phyloP scores from a whole-genome alignment of 2,329 filamentous ascomycete species.

The Neobulgaria alba region DNA sequence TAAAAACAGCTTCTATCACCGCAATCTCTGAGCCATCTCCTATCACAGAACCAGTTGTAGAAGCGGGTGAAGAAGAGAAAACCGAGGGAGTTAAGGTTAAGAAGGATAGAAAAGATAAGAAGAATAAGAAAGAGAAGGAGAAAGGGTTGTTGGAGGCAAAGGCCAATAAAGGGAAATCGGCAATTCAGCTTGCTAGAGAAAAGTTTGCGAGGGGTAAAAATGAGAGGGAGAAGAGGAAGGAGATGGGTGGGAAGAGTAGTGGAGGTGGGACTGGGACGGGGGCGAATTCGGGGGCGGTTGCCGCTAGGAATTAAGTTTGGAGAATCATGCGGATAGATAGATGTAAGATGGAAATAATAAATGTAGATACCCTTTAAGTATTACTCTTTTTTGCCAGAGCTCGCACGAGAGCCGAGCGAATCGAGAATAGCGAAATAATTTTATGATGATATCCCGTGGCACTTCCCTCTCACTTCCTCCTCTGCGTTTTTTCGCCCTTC shows the following conservation, averaged over 20 bases:
- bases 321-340: too few species aligned
- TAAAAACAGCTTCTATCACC: slow-evolving; percentile 32
- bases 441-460: too few species aligned
- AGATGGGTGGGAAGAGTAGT: background rate
- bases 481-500: too few species aligned
- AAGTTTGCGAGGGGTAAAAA: slow-evolving; percentile 25
- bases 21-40: background rate
- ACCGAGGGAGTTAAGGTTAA: slow-evolving; percentile 1
- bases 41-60: background rate
- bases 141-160: background rate
- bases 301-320: too few species aligned
- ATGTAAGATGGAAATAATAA: too few species aligned
- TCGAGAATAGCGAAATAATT: too few species aligned
- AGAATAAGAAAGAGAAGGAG: slow-evolving; percentile 9
- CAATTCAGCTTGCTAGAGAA: slow-evolving; percentile 26
- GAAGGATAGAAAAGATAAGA: slow-evolving; percentile 5
- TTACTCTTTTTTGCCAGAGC: too few species aligned
- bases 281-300: slow-evolving; percentile 1
- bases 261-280: background rate
- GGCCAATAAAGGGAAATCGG: slow-evolving; percentile 15
- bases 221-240: background rate
- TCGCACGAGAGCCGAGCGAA: too few species aligned
- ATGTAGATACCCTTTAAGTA: too few species aligned
- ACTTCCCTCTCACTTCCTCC: too few species aligned
- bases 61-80: background rate